Evolutionary conservation across 2,329 filamentous ascomycete genomes (phyloP).

Genomic region (Colletotrichum cereale): DNA sequence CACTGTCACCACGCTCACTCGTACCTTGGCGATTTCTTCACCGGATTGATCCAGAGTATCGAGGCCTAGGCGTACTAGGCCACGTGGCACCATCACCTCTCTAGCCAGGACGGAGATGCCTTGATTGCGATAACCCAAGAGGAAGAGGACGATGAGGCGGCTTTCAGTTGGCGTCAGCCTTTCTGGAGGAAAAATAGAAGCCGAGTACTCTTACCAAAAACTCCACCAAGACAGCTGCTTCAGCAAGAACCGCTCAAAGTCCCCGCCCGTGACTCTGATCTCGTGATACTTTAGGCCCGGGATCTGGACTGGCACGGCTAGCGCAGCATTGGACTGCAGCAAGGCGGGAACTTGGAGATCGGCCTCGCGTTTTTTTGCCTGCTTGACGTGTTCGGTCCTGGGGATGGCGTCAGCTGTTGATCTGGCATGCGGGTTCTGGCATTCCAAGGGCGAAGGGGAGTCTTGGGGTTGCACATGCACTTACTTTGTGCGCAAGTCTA

Average conservation of each 20-base stretch:
- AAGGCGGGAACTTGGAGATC: constrained; percentile 58
- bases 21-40: constrained; percentile 66
- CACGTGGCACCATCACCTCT: constrained; percentile 79
- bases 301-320: constrained; percentile 71
- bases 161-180: constrained; percentile 52
- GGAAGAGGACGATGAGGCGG: constrained; percentile 72
- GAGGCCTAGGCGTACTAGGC: constrained; percentile 76
- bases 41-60: constrained; percentile 78
- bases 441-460: neutral
- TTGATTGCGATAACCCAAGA: constrained; percentile 74
- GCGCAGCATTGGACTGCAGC: constrained; percentile 61
- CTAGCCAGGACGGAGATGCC: constrained; percentile 78
- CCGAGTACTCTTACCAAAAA: constrained; percentile 63
- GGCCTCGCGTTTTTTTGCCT: constrained; percentile 70
- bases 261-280: constrained; percentile 80
- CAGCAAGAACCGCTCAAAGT: constrained; percentile 77
- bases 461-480: constrained; percentile 30
- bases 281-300: constrained; percentile 72
- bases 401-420: constrained; percentile 23
- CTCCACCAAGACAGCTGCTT: constrained; percentile 76
- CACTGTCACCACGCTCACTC: constrained; percentile 6
- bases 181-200: constrained; percentile 8
- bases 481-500: constrained; percentile 84
- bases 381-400: constrained; percentile 80
- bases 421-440: constrained; percentile 21